Evolutionary conservation across 129 eudicot species (phyloP).

Genomic region (Chrysanthemum lavandulifolium): DNA sequence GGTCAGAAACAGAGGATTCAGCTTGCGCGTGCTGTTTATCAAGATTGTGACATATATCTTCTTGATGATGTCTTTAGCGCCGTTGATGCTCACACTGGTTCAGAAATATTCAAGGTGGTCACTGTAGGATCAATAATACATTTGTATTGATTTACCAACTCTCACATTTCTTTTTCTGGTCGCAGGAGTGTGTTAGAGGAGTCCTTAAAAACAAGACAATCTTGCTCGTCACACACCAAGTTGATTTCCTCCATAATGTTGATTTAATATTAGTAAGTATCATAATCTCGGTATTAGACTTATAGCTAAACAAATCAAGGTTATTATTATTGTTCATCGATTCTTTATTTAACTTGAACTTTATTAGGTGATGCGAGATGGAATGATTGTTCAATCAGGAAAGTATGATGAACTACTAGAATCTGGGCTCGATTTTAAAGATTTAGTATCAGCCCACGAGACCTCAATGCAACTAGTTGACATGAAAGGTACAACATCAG

Average conservation of each 20-base stretch:
- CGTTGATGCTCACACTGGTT: constrained; percentile 61
- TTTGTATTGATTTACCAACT: neutral
- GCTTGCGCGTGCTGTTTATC: constrained; percentile 62
- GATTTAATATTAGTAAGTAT: constrained; percentile 45
- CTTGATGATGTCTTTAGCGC: constrained; percentile 64
- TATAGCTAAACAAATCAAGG: neutral
- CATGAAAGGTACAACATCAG: constrained; percentile 25
- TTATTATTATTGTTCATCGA: neutral
- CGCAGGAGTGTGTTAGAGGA: constrained; percentile 57
- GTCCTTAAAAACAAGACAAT: constrained; percentile 47
- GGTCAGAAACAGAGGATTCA: constrained; percentile 64
- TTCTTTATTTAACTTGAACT: neutral
- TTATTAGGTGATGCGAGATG: constrained; percentile 77
- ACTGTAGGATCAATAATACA: neutral
- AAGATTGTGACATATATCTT: constrained; percentile 53
- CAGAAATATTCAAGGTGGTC: constrained; percentile 50
- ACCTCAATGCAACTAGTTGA: constrained; percentile 70
- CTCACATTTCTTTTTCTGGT: constrained; percentile 3
- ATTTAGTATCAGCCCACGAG: constrained; percentile 71
- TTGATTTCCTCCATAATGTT: constrained; percentile 57
- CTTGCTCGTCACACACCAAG: constrained; percentile 65
- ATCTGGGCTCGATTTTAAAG: constrained; percentile 58
- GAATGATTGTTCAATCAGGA: constrained; percentile 76
- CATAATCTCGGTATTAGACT: neutral
- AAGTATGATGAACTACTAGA: constrained; percentile 52